phyloP scores from a whole-genome alignment of 768 basidiomycete species.

The Russula virescens region DNA sequence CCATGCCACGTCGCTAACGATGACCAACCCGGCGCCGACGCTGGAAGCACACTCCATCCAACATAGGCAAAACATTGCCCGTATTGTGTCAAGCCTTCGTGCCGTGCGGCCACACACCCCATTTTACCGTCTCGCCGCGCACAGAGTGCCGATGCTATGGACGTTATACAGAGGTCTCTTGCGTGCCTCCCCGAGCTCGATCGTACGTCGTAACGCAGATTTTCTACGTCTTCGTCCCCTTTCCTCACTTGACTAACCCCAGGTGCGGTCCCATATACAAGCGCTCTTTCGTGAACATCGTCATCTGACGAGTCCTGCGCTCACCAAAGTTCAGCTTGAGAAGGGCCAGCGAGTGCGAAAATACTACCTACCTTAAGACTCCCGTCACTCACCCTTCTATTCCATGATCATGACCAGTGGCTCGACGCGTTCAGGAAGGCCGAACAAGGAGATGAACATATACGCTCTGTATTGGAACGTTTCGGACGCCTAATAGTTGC shows the following conservation, averaged over 20 bases:
- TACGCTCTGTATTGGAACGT: conserved; percentile 43
- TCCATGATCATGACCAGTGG: conserved; percentile 46
- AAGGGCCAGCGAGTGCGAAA: conserved; percentile 52
- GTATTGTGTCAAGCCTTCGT: conserved; percentile 1
- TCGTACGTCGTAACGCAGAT: conserved; percentile 38
- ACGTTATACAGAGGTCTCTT: conserved; percentile 67
- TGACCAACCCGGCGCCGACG: no score
- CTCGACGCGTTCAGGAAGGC: conserved; percentile 53
- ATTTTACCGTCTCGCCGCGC: conserved; percentile 64
- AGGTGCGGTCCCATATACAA: conserved; percentile 57
- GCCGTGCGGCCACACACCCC: conserved; percentile 49
- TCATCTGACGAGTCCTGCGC: conserved; percentile 47
- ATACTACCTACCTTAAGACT: background rate
- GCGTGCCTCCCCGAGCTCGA: conserved; percentile 45
- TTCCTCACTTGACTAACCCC: conserved; percentile 14
- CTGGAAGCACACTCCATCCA: no score
- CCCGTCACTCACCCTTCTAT: conserved; percentile 1
- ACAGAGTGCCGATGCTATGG: conserved; percentile 76
- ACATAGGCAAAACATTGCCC: background rate
- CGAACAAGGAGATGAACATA: conserved; percentile 44
- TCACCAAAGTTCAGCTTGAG: conserved; percentile 42
- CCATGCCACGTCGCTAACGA: no score
- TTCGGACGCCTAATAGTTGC: conserved; percentile 54
- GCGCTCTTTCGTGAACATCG: conserved; percentile 48
- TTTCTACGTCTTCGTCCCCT: background rate